Evolutionary conservation across 192 early-diverging fungal species (phyloP), one percentile per base, ranked within the genome.

Genomic region (Phycomyces nitens): DNA sequence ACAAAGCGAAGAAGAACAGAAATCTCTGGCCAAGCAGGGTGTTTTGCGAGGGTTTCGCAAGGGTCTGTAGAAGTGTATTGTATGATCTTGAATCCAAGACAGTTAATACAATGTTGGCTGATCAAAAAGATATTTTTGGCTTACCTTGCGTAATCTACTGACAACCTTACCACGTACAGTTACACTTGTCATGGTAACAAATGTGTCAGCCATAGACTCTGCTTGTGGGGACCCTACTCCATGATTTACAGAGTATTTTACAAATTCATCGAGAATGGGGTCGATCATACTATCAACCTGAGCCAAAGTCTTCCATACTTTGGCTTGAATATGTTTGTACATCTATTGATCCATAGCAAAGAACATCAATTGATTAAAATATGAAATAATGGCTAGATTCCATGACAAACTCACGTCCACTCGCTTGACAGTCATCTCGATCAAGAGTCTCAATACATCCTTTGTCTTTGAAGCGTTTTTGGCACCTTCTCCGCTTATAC

Each of bases 21-120:
- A 64, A 97, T 92, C 69, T 97, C 90, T 20, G 86, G 82, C 94
- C 93, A 96, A 29, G 85, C 81, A 50, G 86, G 77, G 60, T 95
- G 92, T 21, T 91, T 82, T 6, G 86, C 82, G 14, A 97, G 79
- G 27, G 83, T 76, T 23, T 81, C 66, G 38, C 82, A 83, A 58
- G 84, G 84, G 62, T 83, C 77, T 29, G 84, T 68, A 41, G 89
- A 90, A 16, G 92, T 92, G 16, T 56, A 27, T 58, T 69, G 60
- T 34, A 69, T 41, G 3, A 68, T 58, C 66, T 68, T 51, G 34
- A 51, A 26, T 16, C 11, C 43, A 47, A 26, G 23, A 34, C 2
- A 34, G 29, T 34, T 5, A 34, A 34, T 34, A 2, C 7, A 5
- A 34, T 34, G 29, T 34, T 34, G 2, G 2, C 18, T 60, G n/a